Evolutionary conservation across 1,139 yeast genomes (phyloP), one percentile per base, ranked within the genome.

Genomic region (Lizanozyma gosingica): DNA sequence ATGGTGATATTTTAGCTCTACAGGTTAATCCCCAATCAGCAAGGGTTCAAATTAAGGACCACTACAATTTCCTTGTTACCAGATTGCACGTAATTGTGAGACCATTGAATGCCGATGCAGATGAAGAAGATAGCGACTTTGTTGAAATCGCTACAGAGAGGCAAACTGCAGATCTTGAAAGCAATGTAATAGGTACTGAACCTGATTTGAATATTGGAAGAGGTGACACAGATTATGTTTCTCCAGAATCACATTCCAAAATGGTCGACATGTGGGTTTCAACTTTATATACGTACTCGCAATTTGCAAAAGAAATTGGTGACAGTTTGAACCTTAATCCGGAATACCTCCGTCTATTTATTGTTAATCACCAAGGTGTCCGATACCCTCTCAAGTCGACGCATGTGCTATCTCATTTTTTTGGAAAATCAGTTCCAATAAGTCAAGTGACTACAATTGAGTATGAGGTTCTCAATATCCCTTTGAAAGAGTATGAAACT

Each of bases 1-100:
- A 74, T 48, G 97, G 97, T 48, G 97, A 88, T 55, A 83, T 90
- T 17, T 59, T 90, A 14, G 69, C 84, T 22, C 73, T 83, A 40
- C 82, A 82, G 43, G 41, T 38, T 1, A 17, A 43, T 32, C 15
- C 38, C 11, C 41, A 49, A 41, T 38, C 45, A 45, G 38, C 49
- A 49, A 46, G 51, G 57, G 55, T 45, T 39, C 52, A 9, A 63
- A 65, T 39, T 4, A 62, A 62, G 22, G 74, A 76, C 1, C 81
- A 72, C 54, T 88, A 83, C 54, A 73, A 68, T 33, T 87, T 76
- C 50, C 57, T 90, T 53, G 71, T 76, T 29, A 76, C 84, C 35
- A 73, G 95, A 48, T 67, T 85, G 17, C 84, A 76, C 47, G 68
- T 90, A 32, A 59, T 60, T 17, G 68, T 82, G 32, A 63, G 65